Evolutionary conservation across 371 early-diverging fungal species (phyloP).

Genomic region (Saksenaea oblongispora): DNA sequence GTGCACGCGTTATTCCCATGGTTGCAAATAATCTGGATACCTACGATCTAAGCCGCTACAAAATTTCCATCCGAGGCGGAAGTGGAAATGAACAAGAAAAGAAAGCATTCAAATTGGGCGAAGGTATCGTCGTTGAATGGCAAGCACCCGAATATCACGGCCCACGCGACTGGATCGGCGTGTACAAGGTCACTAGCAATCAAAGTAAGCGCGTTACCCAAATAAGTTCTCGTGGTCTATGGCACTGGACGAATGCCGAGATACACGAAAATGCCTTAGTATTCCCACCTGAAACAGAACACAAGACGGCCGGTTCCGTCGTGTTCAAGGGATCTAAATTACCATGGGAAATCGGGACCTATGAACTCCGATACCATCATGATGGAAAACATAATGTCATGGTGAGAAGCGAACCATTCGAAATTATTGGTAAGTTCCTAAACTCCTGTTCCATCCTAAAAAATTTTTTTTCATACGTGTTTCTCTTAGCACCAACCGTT

Average conservation of each 20-base stretch:
- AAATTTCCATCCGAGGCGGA: slow-evolving; percentile 25
- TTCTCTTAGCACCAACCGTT: slow-evolving; percentile 16
- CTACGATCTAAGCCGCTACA: slow-evolving; percentile 54
- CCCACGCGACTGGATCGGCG: slow-evolving; percentile 90
- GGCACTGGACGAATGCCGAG: slow-evolving; percentile 41
- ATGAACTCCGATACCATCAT: slow-evolving; percentile 89
- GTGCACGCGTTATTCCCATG: slow-evolving; percentile 40
- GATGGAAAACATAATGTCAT: slow-evolving; percentile 86
- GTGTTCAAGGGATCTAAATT: slow-evolving; percentile 63
- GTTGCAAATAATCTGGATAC: slow-evolving; percentile 51
- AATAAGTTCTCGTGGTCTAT: slow-evolving; percentile 71
- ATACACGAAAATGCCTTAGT: slow-evolving; percentile 16
- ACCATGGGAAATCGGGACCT: slow-evolving; percentile 85
- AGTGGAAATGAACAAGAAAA: neutral
- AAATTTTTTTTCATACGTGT: neutral
- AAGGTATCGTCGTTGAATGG: slow-evolving; percentile 72
- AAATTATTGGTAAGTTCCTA: slow-evolving; percentile 65
- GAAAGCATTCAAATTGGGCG: slow-evolving; percentile 62
- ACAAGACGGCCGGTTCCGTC: slow-evolving; percentile 7
- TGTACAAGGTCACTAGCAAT: slow-evolving; percentile 80
- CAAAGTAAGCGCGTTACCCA: slow-evolving; percentile 73
- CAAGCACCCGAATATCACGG: slow-evolving; percentile 72
- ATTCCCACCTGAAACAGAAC: slow-evolving; percentile 26
- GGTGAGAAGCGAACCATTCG: slow-evolving; percentile 74
- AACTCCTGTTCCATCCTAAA: too few relatives aligned